Evolutionary conservation across 306 rosid species (phyloP).

Genomic region (Malus sylvestris): DNA sequence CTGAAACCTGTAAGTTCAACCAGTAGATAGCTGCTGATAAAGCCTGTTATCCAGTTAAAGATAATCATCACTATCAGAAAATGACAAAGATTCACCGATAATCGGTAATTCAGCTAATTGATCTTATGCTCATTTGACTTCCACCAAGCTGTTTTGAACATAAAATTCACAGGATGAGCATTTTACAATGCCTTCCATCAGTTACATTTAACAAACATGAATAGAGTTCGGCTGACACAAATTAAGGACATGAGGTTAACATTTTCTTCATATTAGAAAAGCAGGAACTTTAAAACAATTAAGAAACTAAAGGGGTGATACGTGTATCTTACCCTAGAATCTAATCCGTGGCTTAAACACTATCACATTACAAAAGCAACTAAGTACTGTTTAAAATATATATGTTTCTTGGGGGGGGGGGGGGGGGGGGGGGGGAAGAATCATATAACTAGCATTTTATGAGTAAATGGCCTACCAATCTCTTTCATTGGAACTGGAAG

Average conservation of each 20-base stretch:
- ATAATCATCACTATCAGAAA: conserved; percentile 65
- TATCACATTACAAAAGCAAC: not conserved
- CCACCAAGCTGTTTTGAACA: not conserved
- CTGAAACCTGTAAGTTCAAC: conserved; percentile 70
- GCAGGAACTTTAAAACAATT: not conserved
- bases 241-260: not conserved
- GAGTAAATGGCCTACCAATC: conserved; percentile 48
- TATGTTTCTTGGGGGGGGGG: not conserved
- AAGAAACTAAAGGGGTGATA: not conserved
- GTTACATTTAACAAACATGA: not conserved
- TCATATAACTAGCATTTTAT: not conserved
- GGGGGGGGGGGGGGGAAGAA: no score
- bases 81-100: conserved; percentile 4
- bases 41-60: conserved; percentile 92
- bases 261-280: not conserved
- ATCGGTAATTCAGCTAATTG: conserved; percentile 3
- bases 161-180: not conserved
- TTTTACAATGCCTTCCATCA: not conserved
- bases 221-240: not conserved
- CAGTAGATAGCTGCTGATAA: conserved; percentile 97
- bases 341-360: not conserved
- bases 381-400: not conserved
- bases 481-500: conserved; percentile 36
- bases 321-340: not conserved
- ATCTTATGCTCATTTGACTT: not conserved